These are phyloP conservation scores for Vitis hybrid DNA, from an alignment of 177 flowering plant genomes.

Conservation along the genomic window DNA sequence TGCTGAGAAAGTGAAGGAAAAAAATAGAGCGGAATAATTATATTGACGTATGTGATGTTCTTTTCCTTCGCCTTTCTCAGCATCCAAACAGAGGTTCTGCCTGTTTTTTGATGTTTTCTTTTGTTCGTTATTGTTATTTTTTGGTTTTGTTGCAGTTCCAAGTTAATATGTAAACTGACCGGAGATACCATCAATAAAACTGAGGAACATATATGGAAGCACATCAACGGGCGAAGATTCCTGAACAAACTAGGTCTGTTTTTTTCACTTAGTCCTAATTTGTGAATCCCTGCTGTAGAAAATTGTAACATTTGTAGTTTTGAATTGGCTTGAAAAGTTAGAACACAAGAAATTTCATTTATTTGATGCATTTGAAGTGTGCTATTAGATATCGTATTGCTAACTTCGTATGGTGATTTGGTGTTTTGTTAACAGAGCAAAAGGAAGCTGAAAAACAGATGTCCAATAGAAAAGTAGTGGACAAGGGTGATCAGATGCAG, in stretches of 20 bases:
- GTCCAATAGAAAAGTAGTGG: constrained; percentile 23
- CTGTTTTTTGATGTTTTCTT: background rate
- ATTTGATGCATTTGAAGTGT: background rate
- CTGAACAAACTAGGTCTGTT: constrained; percentile 72
- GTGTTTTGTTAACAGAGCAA: constrained; percentile 44
- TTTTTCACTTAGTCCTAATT: background rate
- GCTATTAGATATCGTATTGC: no score
- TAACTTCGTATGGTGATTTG: background rate
- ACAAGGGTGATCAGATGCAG: constrained; percentile 20
- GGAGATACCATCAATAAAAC: constrained; percentile 79
- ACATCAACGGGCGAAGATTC: constrained; percentile 79
- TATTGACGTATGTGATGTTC: no score
- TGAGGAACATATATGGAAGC: constrained; percentile 98
- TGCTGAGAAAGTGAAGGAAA: no score
- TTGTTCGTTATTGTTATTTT: background rate
- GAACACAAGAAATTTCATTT: background rate
- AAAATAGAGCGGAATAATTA: no score
- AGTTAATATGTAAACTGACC: constrained; percentile 78
- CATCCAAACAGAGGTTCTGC: background rate
- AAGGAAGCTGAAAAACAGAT: constrained; percentile 44
- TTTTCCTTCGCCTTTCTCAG: no score
- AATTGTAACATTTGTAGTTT: background rate
- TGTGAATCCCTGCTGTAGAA: background rate
- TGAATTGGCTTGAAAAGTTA: no score
- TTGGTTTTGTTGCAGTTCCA: constrained; percentile 55